Conservation (phyloP, 345 rosid genomes). For the Noccaea caerulescens region DNA sequence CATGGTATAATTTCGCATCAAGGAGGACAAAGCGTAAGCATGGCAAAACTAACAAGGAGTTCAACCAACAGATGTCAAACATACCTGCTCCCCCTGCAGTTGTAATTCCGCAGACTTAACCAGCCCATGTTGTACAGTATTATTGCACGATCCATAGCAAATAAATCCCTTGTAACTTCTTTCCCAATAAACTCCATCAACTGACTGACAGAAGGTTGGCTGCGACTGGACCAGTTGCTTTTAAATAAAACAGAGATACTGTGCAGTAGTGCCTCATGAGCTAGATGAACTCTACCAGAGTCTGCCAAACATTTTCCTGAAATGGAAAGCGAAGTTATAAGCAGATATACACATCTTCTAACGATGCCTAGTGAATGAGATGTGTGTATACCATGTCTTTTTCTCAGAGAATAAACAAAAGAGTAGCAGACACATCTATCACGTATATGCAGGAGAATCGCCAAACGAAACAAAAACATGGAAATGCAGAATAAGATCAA, state of each 20-base stretch:
- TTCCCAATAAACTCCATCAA: constrained; percentile 70
- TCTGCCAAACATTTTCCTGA: constrained; percentile 74
- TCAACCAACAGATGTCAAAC: constrained; percentile 21
- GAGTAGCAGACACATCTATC: constrained; percentile 8
- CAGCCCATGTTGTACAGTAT: constrained; percentile 66
- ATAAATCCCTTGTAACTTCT: constrained; percentile 61
- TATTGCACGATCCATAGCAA: constrained; percentile 73
- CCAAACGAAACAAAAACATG: constrained; percentile 12
- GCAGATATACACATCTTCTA: constrained; percentile 29
- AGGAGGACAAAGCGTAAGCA: constrained; percentile 17
- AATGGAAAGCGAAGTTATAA: constrained; percentile 33
- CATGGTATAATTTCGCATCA: constrained; percentile 19
- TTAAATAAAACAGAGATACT: constrained; percentile 57
- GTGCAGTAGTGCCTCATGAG: constrained; percentile 64
- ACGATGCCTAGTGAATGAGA: constrained; percentile 5
- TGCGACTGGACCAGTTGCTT: constrained; percentile 50
- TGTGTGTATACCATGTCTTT: constrained; percentile 1
- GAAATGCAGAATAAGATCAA: constrained; percentile 26
- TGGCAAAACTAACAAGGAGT: constrained; percentile 6
- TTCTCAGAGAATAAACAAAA: constrained; percentile 5
- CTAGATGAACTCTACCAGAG: constrained; percentile 59
- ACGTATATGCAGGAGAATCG: constrained; percentile 18
- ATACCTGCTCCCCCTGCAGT: constrained; percentile 64
- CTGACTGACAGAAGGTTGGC: constrained; percentile 42
- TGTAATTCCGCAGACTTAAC: constrained; percentile 61